Conservation (phyloP, 73 alveolate species). For the Paramecium sexaurelia region DNA sequence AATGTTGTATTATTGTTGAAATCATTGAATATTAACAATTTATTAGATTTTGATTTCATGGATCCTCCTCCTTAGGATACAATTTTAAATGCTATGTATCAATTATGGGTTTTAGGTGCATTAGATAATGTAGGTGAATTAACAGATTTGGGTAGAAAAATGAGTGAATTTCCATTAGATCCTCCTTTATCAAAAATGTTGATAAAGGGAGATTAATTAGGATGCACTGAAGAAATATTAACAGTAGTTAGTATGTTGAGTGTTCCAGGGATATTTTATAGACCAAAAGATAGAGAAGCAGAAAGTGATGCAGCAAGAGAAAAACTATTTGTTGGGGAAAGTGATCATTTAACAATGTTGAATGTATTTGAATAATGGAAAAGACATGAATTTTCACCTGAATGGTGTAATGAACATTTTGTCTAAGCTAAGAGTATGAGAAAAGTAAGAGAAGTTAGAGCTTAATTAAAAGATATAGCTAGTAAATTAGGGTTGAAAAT, state of each 20-base stretch:
- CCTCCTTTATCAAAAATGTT: constrained; percentile 99
- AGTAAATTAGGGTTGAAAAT: constrained; percentile 84
- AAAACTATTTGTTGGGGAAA: constrained; percentile 99
- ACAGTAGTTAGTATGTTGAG: constrained; percentile 99
- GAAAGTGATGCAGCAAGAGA: constrained; percentile 99
- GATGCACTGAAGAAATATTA: constrained; percentile 92
- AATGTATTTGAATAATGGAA: constrained; percentile 99
- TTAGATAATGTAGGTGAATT: constrained; percentile 97
- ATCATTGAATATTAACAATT: constrained; percentile 95
- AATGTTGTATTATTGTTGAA: constrained; percentile 98
- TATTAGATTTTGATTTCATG: constrained; percentile 99
- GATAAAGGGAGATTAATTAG: constrained; percentile 90
- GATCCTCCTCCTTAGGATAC: constrained; percentile 99
- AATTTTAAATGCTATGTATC: constrained; percentile 99
- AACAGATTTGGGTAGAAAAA: constrained; percentile 97
- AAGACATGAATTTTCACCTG: constrained; percentile 86
- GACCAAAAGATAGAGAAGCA: constrained; percentile 98
- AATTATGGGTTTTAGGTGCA: constrained; percentile 99
- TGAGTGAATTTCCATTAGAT: constrained; percentile 99
- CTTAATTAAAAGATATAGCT: constrained; percentile 92
- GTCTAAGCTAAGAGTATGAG: constrained; percentile 97
- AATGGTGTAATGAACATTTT: constrained; percentile 98
- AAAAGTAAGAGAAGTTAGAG: constrained; percentile 91
- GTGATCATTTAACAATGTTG: constrained; percentile 99
- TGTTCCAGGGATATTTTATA: constrained; percentile 98